These are phyloP conservation scores for Penicillium mononematosum DNA, from an alignment of 495 filamentous ascomycete species.

Conservation along the genomic window DNA sequence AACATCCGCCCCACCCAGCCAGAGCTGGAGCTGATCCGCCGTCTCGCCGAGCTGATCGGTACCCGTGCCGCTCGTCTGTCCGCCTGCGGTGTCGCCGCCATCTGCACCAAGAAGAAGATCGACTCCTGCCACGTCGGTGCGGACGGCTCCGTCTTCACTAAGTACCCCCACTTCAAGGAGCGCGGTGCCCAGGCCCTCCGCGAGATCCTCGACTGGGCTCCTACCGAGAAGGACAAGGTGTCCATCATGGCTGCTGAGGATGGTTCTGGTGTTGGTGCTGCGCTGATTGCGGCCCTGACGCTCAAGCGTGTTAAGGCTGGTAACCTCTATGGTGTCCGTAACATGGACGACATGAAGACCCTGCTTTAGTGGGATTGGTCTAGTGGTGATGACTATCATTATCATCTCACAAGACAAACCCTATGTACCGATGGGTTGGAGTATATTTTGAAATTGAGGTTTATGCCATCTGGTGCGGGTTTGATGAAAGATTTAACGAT, in stretches of 20 bases:
- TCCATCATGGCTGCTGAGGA: slow-evolving; percentile 87
- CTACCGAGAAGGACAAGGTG: slow-evolving; percentile 76
- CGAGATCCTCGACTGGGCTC: slow-evolving; percentile 90
- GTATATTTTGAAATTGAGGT: neutral
- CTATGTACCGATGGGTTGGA: neutral
- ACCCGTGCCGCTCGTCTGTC: slow-evolving; percentile 91
- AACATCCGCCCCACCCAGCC: slow-evolving; percentile 63
- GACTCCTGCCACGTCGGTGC: slow-evolving; percentile 88
- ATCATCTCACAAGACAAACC: neutral
- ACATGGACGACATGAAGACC: slow-evolving; percentile 57
- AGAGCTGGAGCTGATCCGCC: slow-evolving; percentile 82
- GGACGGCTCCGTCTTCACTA: slow-evolving; percentile 96
- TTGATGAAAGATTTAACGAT: neutral
- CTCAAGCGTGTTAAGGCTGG: slow-evolving; percentile 79
- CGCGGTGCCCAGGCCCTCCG: slow-evolving; percentile 84
- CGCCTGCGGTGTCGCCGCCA: slow-evolving; percentile 90
- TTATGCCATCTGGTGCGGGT: slow-evolving; percentile 15
- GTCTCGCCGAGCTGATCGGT: slow-evolving; percentile 88
- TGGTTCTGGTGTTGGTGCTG: slow-evolving; percentile 93
- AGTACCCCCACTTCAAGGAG: slow-evolving; percentile 95
- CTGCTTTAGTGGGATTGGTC: slow-evolving; percentile 22
- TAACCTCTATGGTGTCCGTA: slow-evolving; percentile 70
- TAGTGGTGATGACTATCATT: neutral
- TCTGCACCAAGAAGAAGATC: slow-evolving; percentile 92
- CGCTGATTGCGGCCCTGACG: slow-evolving; percentile 89